Percentiles rank a stretch among this genome's conserved stretches.
phyloP scores from a whole-genome alignment of 139 green algal species.

The Picochlorum sp. region DNA sequence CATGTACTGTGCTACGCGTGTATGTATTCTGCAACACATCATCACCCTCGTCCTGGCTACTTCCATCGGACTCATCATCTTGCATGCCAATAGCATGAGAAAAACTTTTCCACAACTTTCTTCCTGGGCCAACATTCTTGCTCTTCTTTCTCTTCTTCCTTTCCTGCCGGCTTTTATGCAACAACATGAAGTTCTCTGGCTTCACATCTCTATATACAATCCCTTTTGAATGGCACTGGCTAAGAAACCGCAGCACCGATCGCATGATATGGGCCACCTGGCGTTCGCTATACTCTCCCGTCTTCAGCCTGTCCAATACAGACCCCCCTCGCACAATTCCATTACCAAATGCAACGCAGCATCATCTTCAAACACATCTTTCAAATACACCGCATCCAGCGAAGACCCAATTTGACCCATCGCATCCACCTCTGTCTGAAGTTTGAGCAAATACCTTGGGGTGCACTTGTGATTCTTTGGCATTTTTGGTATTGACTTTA shows the following conservation, averaged over 20 bases:
- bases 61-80: background rate
- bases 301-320: conserved; percentile 54
- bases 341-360: conserved; percentile 73
- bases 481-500: conserved; percentile 81
- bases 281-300: conserved; percentile 44
- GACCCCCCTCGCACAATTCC: conserved; percentile 80
- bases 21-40: no score
- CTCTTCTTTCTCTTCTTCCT: background rate
- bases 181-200: conserved; percentile 87
- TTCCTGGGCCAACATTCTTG: background rate
- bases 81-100: background rate
- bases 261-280: conserved; percentile 44
- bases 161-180: conserved; percentile 32
- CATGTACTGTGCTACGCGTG: background rate
- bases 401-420: conserved; percentile 82
- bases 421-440: conserved; percentile 84
- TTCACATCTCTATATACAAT: conserved; percentile 70
- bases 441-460: conserved; percentile 84
- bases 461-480: conserved; percentile 65
- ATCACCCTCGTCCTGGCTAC: background rate
- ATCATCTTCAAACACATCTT: conserved; percentile 73
- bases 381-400: conserved; percentile 72
- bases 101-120: background rate
- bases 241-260: conserved; percentile 61
- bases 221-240: conserved; percentile 80